phyloP scores from a whole-genome alignment of 371 early-diverging fungal species.

The Mortierella sp. region DNA sequence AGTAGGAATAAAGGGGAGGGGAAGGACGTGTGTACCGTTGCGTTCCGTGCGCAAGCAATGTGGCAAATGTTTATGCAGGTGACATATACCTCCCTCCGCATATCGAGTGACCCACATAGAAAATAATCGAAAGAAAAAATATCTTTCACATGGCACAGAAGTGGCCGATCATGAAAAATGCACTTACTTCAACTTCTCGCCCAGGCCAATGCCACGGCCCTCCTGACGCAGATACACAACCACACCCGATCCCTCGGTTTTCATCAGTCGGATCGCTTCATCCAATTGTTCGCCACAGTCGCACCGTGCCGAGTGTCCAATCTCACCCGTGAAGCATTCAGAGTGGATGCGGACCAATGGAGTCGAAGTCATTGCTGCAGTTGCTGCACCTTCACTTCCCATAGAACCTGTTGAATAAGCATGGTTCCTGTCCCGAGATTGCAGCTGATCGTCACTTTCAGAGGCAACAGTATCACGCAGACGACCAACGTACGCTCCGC shows the following conservation, averaged over 20 bases:
- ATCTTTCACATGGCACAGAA: slow-evolving; percentile 8
- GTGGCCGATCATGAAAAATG: too few relatives aligned
- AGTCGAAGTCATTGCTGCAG: slow-evolving; percentile 16
- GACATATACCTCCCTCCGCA: too few relatives aligned
- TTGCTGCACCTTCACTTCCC: too few relatives aligned
- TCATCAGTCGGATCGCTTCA: slow-evolving; percentile 92
- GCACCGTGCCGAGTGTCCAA: slow-evolving; percentile 90
- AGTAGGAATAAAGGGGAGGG: too few relatives aligned
- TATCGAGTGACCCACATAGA: neutral
- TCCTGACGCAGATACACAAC: slow-evolving; percentile 96
- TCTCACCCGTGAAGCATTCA: slow-evolving; percentile 97
- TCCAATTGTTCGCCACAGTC: slow-evolving; percentile 97
- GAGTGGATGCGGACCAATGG: slow-evolving; percentile 95
- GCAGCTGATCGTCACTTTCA: slow-evolving; percentile 44
- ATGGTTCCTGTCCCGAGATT: too few relatives aligned
- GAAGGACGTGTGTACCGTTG: too few relatives aligned
- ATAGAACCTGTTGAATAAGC: slow-evolving; percentile 17
- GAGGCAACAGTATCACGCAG: slow-evolving; percentile 63
- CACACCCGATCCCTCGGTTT: slow-evolving; percentile 84
- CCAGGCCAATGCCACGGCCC: slow-evolving; percentile 94
- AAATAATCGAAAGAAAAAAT: neutral
- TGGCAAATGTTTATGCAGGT: too few relatives aligned
- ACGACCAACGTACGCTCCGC: slow-evolving; percentile 81
- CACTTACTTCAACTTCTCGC: slow-evolving; percentile 90
- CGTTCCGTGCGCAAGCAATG: too few relatives aligned